Conservation (phyloP, 768 basidiomycete genomes). For the Suillus clintonianus region DNA sequence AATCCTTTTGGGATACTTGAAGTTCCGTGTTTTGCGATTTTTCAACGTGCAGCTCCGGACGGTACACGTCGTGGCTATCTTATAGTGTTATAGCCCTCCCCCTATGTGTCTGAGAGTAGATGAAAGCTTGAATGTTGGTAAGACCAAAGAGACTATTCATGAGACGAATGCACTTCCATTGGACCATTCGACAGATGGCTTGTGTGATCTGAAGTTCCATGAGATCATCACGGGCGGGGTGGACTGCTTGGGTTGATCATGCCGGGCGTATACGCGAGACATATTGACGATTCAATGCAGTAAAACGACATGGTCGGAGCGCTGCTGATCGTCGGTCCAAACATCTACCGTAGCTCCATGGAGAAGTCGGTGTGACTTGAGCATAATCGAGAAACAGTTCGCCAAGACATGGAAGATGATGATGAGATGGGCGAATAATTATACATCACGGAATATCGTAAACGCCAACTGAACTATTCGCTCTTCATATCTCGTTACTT, state of each 20-base stretch:
- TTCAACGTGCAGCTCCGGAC: no score
- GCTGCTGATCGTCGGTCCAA: background rate
- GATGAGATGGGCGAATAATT: background rate
- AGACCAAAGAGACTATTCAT: background rate
- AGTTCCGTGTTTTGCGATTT: background rate
- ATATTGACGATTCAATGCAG: background rate
- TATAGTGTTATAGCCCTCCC: background rate
- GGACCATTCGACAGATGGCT: no score
- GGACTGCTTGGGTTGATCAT: background rate
- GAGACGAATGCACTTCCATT: no score
- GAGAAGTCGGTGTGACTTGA: background rate
- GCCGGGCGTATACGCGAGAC: background rate
- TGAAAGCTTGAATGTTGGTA: background rate
- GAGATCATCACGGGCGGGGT: background rate
- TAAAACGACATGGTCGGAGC: background rate
- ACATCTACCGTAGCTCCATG: background rate
- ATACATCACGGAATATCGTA: background rate
- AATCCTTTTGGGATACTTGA: background rate
- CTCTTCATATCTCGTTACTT: no score
- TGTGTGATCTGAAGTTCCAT: conserved; percentile 1
- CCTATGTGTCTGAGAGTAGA: background rate
- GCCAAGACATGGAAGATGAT: background rate
- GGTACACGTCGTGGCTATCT: background rate
- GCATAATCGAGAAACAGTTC: background rate
- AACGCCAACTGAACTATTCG: background rate